Evolutionary conservation across 306 rosid genomes (phyloP).

Genomic region (Malus sieversii): DNA sequence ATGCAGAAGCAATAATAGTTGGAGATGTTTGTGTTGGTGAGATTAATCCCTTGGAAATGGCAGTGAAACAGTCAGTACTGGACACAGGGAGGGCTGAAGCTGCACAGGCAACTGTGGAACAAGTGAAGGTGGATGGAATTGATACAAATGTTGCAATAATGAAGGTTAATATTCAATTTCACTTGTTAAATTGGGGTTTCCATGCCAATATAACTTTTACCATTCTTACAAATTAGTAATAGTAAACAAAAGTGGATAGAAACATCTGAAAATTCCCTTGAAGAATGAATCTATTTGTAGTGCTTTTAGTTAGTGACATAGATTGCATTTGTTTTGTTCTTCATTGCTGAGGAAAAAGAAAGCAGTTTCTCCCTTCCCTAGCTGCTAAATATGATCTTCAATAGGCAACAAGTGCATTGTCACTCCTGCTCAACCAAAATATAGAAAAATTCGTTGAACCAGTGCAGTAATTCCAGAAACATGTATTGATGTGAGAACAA

Average conservation of each 20-base stretch:
- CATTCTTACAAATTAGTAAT: background rate
- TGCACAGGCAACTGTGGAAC: conserved; percentile 85
- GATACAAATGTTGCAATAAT: conserved; percentile 90
- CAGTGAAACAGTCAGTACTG: conserved; percentile 56
- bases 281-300: background rate
- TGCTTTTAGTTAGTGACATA: background rate
- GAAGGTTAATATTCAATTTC: conserved; percentile 56
- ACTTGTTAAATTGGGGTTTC: conserved; percentile 6
- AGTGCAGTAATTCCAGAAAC: background rate
- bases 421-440: background rate
- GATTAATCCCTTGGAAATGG: conserved; percentile 62
- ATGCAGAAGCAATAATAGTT: conserved; percentile 29
- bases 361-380: conserved; percentile 1
- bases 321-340: background rate
- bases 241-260: background rate
- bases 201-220: conserved; percentile 6
- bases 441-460: background rate
- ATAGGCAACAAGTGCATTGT: background rate
- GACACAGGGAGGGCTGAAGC: conserved; percentile 81
- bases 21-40: conserved; percentile 75
- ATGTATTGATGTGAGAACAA: background rate
- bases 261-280: background rate
- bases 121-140: conserved; percentile 92
- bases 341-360: background rate
- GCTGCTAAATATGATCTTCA: conserved; percentile 4